Conservation (phyloP, 2,329 filamentous ascomycete genomes). For the Sporothrix variecibatus region DNA sequence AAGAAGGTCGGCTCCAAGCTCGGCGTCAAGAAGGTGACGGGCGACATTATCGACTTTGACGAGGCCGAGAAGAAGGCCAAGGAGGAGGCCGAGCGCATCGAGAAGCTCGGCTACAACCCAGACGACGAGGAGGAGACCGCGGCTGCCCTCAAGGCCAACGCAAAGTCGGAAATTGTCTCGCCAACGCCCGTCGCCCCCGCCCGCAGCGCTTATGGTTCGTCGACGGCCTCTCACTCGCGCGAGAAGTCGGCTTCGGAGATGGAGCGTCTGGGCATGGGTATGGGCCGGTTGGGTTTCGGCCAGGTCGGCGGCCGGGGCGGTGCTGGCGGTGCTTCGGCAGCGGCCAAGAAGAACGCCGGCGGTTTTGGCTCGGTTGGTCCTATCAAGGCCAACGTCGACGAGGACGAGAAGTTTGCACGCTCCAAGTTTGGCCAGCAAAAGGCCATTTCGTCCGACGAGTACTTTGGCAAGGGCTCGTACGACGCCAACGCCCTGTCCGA, state of each 20-base stretch:
- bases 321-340: slow-evolving; percentile 30
- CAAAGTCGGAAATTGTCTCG: slow-evolving; percentile 60
- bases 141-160: slow-evolving; percentile 41
- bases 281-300: slow-evolving; percentile 82
- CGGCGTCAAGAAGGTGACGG: slow-evolving; percentile 86
- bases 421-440: slow-evolving; percentile 90
- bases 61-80: slow-evolving; percentile 96
- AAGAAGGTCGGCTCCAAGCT: slow-evolving; percentile 77
- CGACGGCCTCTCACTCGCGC: slow-evolving; percentile 51
- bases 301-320: slow-evolving; percentile 66
- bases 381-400: slow-evolving; percentile 70
- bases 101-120: slow-evolving; percentile 92
- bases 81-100: slow-evolving; percentile 94
- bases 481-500: slow-evolving; percentile 79
- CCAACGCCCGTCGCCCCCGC: slow-evolving; percentile 74
- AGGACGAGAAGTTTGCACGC: slow-evolving; percentile 80
- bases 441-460: slow-evolving; percentile 96
- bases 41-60: slow-evolving; percentile 88
- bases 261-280: slow-evolving; percentile 86
- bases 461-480: slow-evolving; percentile 88
- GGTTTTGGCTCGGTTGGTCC: slow-evolving; percentile 84
- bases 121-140: slow-evolving; percentile 71
- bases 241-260: slow-evolving; percentile 75
- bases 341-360: slow-evolving; percentile 70
- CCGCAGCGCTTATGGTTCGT: slow-evolving; percentile 61